phyloP scores from a whole-genome alignment of 2,329 filamentous ascomycete genomes.

The Talaromyces sp. region DNA sequence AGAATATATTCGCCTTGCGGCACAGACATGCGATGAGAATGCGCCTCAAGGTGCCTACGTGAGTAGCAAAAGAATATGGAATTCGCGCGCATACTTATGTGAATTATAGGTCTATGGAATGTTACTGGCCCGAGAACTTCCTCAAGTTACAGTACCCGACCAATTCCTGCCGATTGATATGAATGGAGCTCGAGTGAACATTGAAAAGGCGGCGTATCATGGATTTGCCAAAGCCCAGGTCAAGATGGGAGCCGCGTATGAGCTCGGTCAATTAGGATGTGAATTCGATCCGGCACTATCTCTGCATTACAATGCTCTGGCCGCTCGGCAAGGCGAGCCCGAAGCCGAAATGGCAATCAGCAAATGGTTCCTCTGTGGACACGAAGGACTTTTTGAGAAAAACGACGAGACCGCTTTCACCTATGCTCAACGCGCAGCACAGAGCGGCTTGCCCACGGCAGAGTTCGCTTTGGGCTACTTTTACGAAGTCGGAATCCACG shows the following conservation, averaged over 20 bases:
- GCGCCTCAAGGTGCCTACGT: constrained; percentile 91
- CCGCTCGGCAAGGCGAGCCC: constrained; percentile 84
- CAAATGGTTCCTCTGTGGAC: constrained; percentile 97
- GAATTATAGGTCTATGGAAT: constrained; percentile 72
- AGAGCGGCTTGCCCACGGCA: constrained; percentile 77
- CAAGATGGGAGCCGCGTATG: constrained; percentile 95
- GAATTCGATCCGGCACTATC: constrained; percentile 93
- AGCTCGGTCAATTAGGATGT: constrained; percentile 88
- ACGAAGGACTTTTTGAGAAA: constrained; percentile 88
- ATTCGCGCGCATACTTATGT: background rate
- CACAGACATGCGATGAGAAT: constrained; percentile 89
- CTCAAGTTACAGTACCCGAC: constrained; percentile 82
- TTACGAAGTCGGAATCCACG: constrained; percentile 91
- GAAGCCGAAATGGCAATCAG: constrained; percentile 96
- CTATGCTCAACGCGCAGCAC: constrained; percentile 84
- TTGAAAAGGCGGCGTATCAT: constrained; percentile 93
- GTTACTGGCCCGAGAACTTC: constrained; percentile 84
- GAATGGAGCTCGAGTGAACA: constrained; percentile 74
- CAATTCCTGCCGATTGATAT: constrained; percentile 69
- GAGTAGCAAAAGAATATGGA: constrained; percentile 24
- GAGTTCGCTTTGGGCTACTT: constrained; percentile 98
- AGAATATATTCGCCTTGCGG: constrained; percentile 78
- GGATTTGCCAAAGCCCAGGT: constrained; percentile 95
- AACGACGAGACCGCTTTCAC: constrained; percentile 91
- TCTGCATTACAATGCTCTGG: constrained; percentile 91